phyloP scores from a whole-genome alignment of 2,329 filamentous ascomycete genomes.

The Ceratocystis destructans region DNA sequence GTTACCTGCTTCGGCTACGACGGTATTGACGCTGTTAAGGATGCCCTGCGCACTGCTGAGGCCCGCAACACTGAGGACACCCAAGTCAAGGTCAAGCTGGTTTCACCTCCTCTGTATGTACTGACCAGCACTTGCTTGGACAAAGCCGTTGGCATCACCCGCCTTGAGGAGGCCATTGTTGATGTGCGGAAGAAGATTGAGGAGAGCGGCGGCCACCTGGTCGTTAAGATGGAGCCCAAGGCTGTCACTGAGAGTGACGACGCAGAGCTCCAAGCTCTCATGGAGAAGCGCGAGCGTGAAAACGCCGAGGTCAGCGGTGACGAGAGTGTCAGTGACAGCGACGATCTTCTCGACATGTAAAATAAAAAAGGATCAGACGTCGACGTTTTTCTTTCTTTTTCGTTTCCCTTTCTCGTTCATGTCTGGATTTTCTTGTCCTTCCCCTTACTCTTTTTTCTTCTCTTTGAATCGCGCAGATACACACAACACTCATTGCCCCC shows the following conservation, averaged over 20 bases:
- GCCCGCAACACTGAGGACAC: slow-evolving; percentile 81
- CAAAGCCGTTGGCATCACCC: slow-evolving; percentile 72
- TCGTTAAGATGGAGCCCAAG: slow-evolving; percentile 97
- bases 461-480: not conserved
- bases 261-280: slow-evolving; percentile 87
- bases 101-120: slow-evolving; percentile 95
- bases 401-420: not conserved
- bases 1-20: slow-evolving; percentile 93
- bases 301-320: slow-evolving; percentile 97
- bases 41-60: slow-evolving; percentile 79
- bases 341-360: slow-evolving; percentile 40
- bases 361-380: no score
- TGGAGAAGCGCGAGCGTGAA: slow-evolving; percentile 98
- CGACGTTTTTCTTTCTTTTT: slow-evolving; percentile 10
- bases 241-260: slow-evolving; percentile 98
- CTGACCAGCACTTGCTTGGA: slow-evolving; percentile 91
- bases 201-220: slow-evolving; percentile 61
- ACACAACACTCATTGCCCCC: not conserved
- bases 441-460: not conserved
- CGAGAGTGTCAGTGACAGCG: slow-evolving; percentile 89
- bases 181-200: slow-evolving; percentile 74
- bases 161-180: slow-evolving; percentile 77
- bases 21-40: slow-evolving; percentile 96
- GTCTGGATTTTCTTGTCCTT: not conserved
- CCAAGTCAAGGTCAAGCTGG: slow-evolving; percentile 95